Conservation (phyloP, 2,329 filamentous ascomycete genomes). For the Colletotrichum viniferum region DNA sequence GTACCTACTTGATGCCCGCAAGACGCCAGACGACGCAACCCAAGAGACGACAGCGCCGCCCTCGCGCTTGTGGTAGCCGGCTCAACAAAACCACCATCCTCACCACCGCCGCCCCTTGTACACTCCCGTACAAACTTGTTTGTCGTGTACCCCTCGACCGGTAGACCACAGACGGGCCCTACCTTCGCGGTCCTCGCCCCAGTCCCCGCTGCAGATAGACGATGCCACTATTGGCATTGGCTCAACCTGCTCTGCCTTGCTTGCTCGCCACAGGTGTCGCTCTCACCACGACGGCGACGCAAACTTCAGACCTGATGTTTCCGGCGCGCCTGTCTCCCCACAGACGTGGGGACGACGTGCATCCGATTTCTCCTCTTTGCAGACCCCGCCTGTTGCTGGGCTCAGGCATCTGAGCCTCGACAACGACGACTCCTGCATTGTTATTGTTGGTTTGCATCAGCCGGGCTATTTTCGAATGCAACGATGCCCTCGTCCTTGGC, state of each 20-base stretch:
- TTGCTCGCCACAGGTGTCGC: not conserved
- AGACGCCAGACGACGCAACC: not conserved
- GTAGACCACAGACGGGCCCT: not conserved
- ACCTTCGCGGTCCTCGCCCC: not conserved
- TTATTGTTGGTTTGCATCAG: constrained; percentile 5
- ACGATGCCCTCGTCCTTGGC: not conserved
- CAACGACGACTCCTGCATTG: not conserved
- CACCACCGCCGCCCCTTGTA: not conserved
- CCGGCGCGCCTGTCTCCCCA: constrained; percentile 14
- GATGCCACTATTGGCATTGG: constrained; percentile 13
- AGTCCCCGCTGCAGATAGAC: constrained; percentile 11
- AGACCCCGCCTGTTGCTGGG: constrained; percentile 15
- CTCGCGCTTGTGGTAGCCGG: constrained; percentile 2
- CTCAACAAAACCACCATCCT: constrained; percentile 7
- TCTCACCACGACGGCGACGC: not conserved
- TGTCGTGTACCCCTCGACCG: not conserved
- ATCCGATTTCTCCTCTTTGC: constrained; percentile 19
- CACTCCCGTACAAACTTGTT: not conserved
- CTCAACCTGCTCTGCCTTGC: not conserved
- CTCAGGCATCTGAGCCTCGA: not conserved
- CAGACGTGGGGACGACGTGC: constrained; percentile 16
- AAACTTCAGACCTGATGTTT: not conserved
- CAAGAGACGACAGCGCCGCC: not conserved
- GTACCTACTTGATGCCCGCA: not conserved
- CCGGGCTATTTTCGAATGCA: not conserved